Percentiles rank a stretch among this genome's conserved stretches.
These are phyloP conservation scores for Suillus ampliporus DNA, from an alignment of 768 basidiomycete genomes.

Conservation along the genomic window DNA sequence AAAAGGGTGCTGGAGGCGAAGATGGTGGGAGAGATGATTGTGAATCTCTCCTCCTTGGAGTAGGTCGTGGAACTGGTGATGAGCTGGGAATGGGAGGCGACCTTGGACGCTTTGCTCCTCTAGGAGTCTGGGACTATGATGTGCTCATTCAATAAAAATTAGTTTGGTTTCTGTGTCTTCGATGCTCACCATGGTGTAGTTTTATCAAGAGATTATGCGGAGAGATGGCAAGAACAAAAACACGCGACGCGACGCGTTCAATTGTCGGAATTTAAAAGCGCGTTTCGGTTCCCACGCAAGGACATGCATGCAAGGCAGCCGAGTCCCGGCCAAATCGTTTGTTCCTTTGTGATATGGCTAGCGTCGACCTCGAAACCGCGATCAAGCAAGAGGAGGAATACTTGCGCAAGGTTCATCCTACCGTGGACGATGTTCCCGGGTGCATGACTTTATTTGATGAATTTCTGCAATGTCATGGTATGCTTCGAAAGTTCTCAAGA, in stretches of 20 bases:
- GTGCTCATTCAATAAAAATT: neutral
- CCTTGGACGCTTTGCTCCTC: slow-evolving; percentile 67
- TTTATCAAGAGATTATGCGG: slow-evolving; percentile 11
- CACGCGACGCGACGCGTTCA: slow-evolving; percentile 54
- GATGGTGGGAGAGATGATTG: slow-evolving; percentile 85
- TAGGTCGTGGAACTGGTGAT: slow-evolving; percentile 51
- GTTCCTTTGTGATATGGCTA: slow-evolving; percentile 33
- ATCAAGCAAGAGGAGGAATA: slow-evolving; percentile 73
- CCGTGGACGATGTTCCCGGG: slow-evolving; percentile 77
- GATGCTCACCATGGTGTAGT: slow-evolving; percentile 44
- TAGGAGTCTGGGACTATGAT: slow-evolving; percentile 47
- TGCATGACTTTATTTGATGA: slow-evolving; percentile 80
- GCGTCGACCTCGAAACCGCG: slow-evolving; percentile 56
- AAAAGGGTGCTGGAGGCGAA: slow-evolving; percentile 82
- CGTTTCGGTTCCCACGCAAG: slow-evolving; percentile 22
- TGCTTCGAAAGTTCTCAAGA: slow-evolving; percentile 18
- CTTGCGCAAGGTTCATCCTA: slow-evolving; percentile 71
- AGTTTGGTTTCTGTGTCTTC: neutral
- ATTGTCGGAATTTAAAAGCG: slow-evolving; percentile 53
- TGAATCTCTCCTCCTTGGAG: slow-evolving; percentile 58
- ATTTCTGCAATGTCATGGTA: slow-evolving; percentile 75
- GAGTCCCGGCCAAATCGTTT: slow-evolving; percentile 2
- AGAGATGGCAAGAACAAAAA: slow-evolving; percentile 24
- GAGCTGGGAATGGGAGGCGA: slow-evolving; percentile 57
- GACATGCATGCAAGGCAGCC: slow-evolving; percentile 2